Percentiles rank a stretch among this genome's conserved stretches.
Evolutionary conservation across 495 filamentous ascomycete genomes (phyloP).

Genomic region (Amphirosellinia nigrospora): DNA sequence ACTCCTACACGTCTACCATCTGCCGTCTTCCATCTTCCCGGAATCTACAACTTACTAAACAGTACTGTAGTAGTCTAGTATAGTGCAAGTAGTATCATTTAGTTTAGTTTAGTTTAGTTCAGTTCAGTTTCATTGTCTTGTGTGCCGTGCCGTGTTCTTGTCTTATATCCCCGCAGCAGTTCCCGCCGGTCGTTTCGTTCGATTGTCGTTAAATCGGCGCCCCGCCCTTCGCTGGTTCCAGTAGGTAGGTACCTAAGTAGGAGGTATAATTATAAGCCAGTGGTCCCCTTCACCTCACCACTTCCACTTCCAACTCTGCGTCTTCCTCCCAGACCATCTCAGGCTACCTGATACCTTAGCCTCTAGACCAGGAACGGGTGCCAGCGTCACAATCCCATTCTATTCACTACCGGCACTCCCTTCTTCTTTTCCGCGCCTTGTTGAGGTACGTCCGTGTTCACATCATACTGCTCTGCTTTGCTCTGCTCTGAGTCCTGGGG

Average conservation of each 20-base stretch:
- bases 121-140: constrained; percentile 4
- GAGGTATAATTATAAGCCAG: constrained; percentile 18
- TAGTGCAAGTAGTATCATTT: neutral
- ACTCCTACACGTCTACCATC: neutral
- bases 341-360: neutral
- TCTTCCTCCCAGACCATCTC: neutral
- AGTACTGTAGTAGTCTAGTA: neutral
- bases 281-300: constrained; percentile 8
- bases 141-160: neutral
- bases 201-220: neutral
- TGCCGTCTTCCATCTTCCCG: neutral
- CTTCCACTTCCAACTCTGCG: neutral
- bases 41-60: neutral
- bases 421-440: constrained; percentile 6
- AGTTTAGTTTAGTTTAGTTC: too few species aligned
- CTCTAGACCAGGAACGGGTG: constrained; percentile 13
- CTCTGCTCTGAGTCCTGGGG: neutral
- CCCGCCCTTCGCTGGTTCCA: constrained; percentile 9
- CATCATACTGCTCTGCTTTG: neutral
- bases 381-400: constrained; percentile 21
- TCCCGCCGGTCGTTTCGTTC: neutral
- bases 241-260: neutral
- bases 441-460: constrained; percentile 14
- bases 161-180: neutral
- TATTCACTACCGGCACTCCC: constrained; percentile 24